These are phyloP conservation scores for Tuber borchii DNA, from an alignment of 495 filamentous ascomycete genomes.

Conservation along the genomic window DNA sequence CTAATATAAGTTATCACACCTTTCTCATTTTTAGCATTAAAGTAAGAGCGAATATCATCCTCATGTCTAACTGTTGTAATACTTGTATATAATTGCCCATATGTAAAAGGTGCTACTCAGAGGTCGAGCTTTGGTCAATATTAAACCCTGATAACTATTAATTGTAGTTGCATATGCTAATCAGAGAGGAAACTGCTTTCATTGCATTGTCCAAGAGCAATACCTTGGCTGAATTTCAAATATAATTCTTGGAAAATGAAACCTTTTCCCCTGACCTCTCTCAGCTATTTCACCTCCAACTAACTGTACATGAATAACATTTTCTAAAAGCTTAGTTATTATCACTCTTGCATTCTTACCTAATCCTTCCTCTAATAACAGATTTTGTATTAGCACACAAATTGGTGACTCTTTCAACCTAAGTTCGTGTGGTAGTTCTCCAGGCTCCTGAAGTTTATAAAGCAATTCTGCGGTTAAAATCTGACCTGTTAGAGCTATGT, in stretches of 20 bases:
- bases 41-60: constrained; percentile 2
- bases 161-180: constrained; percentile 20
- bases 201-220: constrained; percentile 13
- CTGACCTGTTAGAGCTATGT: background rate
- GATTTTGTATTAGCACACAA: background rate
- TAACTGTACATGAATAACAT: background rate
- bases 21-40: background rate
- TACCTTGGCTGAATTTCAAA: constrained; percentile 14
- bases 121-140: constrained; percentile 11
- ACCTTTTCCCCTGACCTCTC: background rate
- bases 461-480: background rate
- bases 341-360: background rate
- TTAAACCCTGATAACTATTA: constrained; percentile 24
- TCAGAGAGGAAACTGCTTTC: too few species aligned
- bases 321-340: background rate
- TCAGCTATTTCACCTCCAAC: background rate
- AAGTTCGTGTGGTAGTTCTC: background rate
- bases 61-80: constrained; percentile 1
- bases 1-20: constrained; percentile 7
- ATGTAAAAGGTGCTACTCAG: constrained; percentile 5
- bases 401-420: background rate
- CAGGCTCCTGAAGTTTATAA: background rate
- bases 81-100: constrained; percentile 19
- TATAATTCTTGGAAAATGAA: constrained; percentile 10
- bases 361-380: background rate